Evolutionary conservation across 164 flowering plant species (phyloP).

Genomic region (Paratinospora sagittata): DNA sequence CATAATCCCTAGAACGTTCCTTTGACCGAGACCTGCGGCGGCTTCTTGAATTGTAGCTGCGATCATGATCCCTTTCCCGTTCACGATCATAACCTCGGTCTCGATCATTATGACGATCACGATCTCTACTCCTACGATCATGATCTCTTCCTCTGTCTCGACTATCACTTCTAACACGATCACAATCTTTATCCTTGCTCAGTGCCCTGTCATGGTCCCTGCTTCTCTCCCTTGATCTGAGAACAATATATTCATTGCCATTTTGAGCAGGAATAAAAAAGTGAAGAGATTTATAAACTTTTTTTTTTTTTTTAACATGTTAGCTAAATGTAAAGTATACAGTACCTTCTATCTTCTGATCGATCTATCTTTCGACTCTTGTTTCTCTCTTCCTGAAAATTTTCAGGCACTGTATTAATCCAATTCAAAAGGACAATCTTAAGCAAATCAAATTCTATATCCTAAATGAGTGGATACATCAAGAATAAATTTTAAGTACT

Average conservation of each 20-base stretch:
- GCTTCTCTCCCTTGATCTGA: constrained; percentile 72
- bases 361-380: constrained; percentile 57
- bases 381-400: constrained; percentile 78
- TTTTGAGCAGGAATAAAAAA: neutral
- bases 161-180: constrained; percentile 50
- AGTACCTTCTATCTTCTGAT: constrained; percentile 64
- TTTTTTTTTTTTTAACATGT: too few species aligned
- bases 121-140: constrained; percentile 60
- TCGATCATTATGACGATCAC: constrained; percentile 55
- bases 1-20: constrained; percentile 81
- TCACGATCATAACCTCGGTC: constrained; percentile 60
- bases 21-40: constrained; percentile 67
- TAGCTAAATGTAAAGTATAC: neutral
- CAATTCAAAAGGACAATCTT: neutral
- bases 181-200: constrained; percentile 31
- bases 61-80: constrained; percentile 55
- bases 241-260: neutral
- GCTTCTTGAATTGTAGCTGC: constrained; percentile 64
- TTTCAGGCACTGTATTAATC: neutral
- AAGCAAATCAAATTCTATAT: neutral
- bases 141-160: constrained; percentile 55
- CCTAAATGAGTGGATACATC: neutral
- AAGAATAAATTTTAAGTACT: neutral
- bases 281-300: neutral
- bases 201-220: constrained; percentile 38